These are phyloP conservation scores for Fragaria iinumae DNA, from an alignment of 306 rosid species.

Conservation along the genomic window DNA sequence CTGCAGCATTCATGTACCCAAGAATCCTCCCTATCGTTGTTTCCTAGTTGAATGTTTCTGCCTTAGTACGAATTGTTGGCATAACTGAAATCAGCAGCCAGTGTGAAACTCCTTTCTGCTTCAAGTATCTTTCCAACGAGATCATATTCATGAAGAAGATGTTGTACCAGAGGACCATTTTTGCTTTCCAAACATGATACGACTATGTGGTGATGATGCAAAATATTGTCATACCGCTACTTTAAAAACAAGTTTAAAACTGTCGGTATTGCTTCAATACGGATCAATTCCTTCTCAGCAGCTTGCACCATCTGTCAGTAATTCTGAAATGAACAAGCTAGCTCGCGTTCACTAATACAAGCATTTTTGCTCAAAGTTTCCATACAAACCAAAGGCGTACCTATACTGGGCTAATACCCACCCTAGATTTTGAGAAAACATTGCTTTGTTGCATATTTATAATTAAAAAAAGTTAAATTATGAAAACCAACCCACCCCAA, in stretches of 20 bases:
- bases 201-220: constrained; percentile 77
- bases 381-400: too few relatives aligned
- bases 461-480: too few relatives aligned
- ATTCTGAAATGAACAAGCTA: constrained; percentile 42
- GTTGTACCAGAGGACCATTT: constrained; percentile 64
- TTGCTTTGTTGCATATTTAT: too few relatives aligned
- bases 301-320: constrained; percentile 76
- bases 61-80: constrained; percentile 76
- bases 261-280: constrained; percentile 62
- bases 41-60: constrained; percentile 19
- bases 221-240: constrained; percentile 76
- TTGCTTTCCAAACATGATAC: constrained; percentile 83
- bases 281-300: constrained; percentile 80
- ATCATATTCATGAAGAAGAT: constrained; percentile 73
- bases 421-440: too few relatives aligned
- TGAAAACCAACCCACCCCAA: too few relatives aligned
- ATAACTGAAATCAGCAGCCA: constrained; percentile 40
- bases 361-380: too few relatives aligned
- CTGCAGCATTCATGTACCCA: too few relatives aligned
- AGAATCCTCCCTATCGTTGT: background rate
- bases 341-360: too few relatives aligned
- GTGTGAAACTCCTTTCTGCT: constrained; percentile 54
- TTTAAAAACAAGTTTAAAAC: constrained; percentile 79
- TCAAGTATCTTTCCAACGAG: constrained; percentile 63
- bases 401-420: too few relatives aligned